phyloP scores from a whole-genome alignment of 331 rosid species.

The Phaseolus coccineus region DNA sequence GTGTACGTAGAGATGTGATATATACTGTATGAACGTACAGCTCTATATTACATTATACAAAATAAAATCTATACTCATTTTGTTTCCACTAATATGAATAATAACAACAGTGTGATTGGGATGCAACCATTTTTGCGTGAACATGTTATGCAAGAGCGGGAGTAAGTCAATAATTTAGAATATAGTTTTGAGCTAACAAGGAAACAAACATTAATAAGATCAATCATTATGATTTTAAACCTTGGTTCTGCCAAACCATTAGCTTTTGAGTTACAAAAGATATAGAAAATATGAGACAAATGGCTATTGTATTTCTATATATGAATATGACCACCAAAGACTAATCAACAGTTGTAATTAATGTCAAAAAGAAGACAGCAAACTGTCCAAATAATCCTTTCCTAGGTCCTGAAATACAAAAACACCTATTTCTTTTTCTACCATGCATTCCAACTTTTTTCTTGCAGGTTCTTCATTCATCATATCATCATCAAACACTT shows the following conservation, averaged over 20 bases:
- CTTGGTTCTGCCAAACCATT: neutral
- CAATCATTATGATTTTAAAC: neutral
- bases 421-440: constrained; percentile 56
- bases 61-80: too few species aligned
- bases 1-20: too few species aligned
- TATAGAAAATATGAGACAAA: constrained; percentile 12
- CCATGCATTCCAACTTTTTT: constrained; percentile 55
- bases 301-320: neutral
- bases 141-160: too few species aligned
- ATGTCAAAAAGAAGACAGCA: constrained; percentile 71
- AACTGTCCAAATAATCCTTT: constrained; percentile 82
- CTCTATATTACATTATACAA: too few species aligned
- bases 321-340: neutral
- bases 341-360: neutral
- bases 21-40: too few species aligned
- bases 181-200: neutral
- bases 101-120: too few species aligned
- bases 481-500: constrained; percentile 42
- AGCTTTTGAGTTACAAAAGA: constrained; percentile 7
- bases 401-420: constrained; percentile 88
- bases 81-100: too few species aligned
- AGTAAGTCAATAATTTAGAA: neutral
- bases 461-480: constrained; percentile 46
- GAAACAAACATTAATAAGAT: neutral
- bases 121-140: too few species aligned